Base-by-base conservation (phyloP, 2,329 filamentous ascomycete species). In the Nigrograna mackinnonii region DNA sequence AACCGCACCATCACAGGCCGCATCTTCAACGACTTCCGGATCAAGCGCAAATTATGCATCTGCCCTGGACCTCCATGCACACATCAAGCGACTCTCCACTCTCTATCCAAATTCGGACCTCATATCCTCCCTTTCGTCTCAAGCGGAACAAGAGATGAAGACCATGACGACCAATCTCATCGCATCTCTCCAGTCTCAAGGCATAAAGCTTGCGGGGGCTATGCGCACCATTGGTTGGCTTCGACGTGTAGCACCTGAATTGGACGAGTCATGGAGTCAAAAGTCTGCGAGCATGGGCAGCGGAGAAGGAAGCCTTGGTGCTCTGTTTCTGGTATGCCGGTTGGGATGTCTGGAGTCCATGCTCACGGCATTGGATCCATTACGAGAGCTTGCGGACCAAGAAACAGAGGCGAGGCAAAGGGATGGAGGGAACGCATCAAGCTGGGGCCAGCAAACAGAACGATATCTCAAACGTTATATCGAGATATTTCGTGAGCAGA, bases 401-500 rank as follows among this genome's bases (percentile, higher is more conserved):
- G 92, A 96, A 68, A 84, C 78, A 1, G 62, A 71, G 21, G 73
- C 73, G 31, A 69, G 81, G 34, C 36, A 47, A 22, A 59, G 57
- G 11, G 60, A 18, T 9, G 50, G 50, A 57, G 39, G 43, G 63
- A 44, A 52, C 50, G 68, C 37, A 62, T 68, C 34, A 77, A 73
- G 79, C 41, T 9, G 58, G 69, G 92, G 92, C 0, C 91, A 95
- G 60, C 94, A 97, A 66, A 96, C 91, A 1, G 94, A 97, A 67
- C 82, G 91, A 38, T 99, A 91, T 59, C 74, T 99, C 32, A 99
- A 97, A 68, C 82, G 91, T 35, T 99, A 95, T 68, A 89, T 99
- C 57, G 94, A 99, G 65, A 91, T 99, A 20, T 97, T 97, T 66
- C 87, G 94, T 39, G 94, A 99, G 69, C 94, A 99, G 69, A 96